phyloP scores from a whole-genome alignment of 306 rosid genomes.

The Crotalaria pallida region DNA sequence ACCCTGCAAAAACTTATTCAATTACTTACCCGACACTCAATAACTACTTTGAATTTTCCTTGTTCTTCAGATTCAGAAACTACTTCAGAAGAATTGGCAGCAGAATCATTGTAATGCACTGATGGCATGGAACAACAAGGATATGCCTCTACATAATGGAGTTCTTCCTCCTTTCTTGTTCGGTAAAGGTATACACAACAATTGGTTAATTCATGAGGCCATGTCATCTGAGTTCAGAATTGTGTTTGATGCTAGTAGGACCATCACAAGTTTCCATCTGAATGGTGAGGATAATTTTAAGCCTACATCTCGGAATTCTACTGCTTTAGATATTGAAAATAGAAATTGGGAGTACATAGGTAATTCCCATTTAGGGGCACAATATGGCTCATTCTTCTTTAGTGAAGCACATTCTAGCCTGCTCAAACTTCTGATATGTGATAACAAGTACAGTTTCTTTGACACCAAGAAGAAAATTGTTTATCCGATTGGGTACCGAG shows the following conservation, averaged over 20 bases:
- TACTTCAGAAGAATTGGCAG: constrained; percentile 33
- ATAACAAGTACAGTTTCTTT: constrained; percentile 39
- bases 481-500: constrained; percentile 29
- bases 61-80: constrained; percentile 60
- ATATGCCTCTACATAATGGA: constrained; percentile 64
- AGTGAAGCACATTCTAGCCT: constrained; percentile 45
- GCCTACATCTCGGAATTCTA: constrained; percentile 24
- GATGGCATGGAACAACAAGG: constrained; percentile 77
- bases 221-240: constrained; percentile 69
- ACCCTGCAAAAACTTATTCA: background rate
- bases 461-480: constrained; percentile 32
- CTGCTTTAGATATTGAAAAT: constrained; percentile 32
- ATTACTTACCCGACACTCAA: background rate
- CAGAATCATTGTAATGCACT: constrained; percentile 50
- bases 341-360: constrained; percentile 77
- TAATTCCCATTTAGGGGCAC: constrained; percentile 50
- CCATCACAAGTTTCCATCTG: constrained; percentile 57
- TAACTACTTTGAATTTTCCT: constrained; percentile 17
- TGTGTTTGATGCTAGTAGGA: constrained; percentile 80
- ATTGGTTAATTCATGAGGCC: constrained; percentile 80
- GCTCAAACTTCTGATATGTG: constrained; percentile 50
- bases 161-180: constrained; percentile 93
- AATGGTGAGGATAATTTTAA: constrained; percentile 30
- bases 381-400: constrained; percentile 65
- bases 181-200: constrained; percentile 68